Evolutionary conservation across 2,329 filamentous ascomycete species (phyloP).

Genomic region (Juglanconis juglandina): DNA sequence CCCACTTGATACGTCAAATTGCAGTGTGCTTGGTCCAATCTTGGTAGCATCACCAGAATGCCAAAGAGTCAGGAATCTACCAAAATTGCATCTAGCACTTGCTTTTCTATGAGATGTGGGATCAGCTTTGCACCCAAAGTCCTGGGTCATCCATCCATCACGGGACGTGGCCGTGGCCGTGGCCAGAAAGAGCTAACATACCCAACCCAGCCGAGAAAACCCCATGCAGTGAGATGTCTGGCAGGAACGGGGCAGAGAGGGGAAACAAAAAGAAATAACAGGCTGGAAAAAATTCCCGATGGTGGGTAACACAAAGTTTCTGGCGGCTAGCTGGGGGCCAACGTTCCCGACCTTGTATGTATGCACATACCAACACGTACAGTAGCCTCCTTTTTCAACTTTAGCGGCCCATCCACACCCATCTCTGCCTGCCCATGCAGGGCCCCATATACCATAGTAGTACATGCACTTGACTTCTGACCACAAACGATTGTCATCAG

Average conservation of each 20-base stretch:
- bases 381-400: neutral
- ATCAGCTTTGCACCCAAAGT: no score
- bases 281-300: constrained; percentile 14
- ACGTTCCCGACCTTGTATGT: neutral
- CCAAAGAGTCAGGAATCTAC: no score
- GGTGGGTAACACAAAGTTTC: constrained; percentile 18
- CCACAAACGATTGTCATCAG: no score
- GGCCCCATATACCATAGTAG: neutral
- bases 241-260: neutral
- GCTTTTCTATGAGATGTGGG: no score
- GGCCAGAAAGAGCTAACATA: neutral
- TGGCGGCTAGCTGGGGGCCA: neutral
- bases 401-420: neutral
- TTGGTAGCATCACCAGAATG: no score
- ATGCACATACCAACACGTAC: neutral
- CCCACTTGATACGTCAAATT: no score
- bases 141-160: no score
- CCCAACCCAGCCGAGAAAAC: neutral
- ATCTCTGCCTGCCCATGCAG: neutral
- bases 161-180: no score
- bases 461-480: neutral
- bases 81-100: no score
- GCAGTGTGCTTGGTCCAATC: no score
- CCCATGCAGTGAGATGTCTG: neutral
- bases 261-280: neutral